Conservation (phyloP, 257 asterid species). For the Lantana camara region DNA sequence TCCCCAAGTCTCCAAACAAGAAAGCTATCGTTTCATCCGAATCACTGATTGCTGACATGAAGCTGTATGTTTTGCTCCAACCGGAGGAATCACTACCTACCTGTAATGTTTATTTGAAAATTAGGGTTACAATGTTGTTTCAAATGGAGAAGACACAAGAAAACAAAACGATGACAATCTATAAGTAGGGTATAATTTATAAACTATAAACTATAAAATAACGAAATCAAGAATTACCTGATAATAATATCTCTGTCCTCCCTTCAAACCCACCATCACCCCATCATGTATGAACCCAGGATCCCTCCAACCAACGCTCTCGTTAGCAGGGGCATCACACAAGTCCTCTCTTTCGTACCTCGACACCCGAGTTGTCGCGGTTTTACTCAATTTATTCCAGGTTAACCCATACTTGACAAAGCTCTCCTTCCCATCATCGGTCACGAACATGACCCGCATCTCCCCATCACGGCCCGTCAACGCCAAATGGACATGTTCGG, state of each 20-base stretch:
- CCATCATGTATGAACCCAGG: slow-evolving; percentile 95
- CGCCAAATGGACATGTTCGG: slow-evolving; percentile 89
- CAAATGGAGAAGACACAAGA: background rate
- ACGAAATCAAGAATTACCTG: slow-evolving; percentile 44
- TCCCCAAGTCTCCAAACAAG: slow-evolving; percentile 97
- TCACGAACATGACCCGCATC: slow-evolving; percentile 98
- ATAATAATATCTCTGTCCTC: slow-evolving; percentile 73
- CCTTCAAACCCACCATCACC: slow-evolving; percentile 57
- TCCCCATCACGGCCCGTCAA: slow-evolving; percentile 73
- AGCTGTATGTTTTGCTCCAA: slow-evolving; percentile 70
- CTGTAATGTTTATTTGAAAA: slow-evolving; percentile 41
- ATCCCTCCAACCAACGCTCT: slow-evolving; percentile 91
- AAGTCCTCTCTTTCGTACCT: slow-evolving; percentile 87
- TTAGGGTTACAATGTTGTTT: no score
- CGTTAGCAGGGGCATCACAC: slow-evolving; percentile 87
- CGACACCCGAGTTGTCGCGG: slow-evolving; percentile 46
- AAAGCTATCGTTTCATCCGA: slow-evolving; percentile 71
- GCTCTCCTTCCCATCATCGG: slow-evolving; percentile 66
- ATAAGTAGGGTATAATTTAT: no score
- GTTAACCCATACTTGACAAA: slow-evolving; percentile 67
- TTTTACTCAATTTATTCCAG: slow-evolving; percentile 42
- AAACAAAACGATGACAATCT: background rate
- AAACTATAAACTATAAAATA: background rate
- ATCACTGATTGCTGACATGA: slow-evolving; percentile 58
- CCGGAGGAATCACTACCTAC: slow-evolving; percentile 86